Conservation (phyloP, 257 asterid species). For the Solanum infundibuliforme region DNA sequence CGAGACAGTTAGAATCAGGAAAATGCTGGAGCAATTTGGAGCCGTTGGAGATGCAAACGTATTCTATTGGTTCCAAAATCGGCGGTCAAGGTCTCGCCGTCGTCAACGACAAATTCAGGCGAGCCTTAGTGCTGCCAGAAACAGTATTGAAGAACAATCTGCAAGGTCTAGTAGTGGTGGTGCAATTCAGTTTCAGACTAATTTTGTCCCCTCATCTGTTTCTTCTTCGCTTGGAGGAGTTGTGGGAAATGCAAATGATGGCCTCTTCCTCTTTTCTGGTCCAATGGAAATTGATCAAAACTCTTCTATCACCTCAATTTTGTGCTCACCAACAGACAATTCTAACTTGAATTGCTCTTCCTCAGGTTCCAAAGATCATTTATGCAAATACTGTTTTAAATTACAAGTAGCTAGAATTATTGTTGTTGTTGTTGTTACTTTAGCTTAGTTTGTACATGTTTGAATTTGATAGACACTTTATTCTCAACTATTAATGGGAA, state of each 20-base stretch:
- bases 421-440: background rate
- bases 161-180: background rate
- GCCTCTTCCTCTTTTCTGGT: background rate
- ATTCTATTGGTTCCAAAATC: constrained; percentile 3
- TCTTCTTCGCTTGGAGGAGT: background rate
- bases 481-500: background rate
- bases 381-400: too few species aligned
- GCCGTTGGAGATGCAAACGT: background rate
- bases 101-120: background rate
- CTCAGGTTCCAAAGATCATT: background rate
- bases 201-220: background rate
- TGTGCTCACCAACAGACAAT: background rate
- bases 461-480: background rate
- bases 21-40: background rate
- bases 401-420: background rate
- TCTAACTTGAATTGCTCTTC: background rate
- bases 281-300: background rate
- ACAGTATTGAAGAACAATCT: background rate
- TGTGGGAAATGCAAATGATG: background rate
- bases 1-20: background rate
- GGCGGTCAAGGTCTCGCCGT: background rate
- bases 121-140: background rate
- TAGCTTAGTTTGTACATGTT: background rate
- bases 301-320: background rate
- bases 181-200: background rate